Percentiles rank a stretch among this genome's conserved stretches.
Conservation (phyloP, 139 green algal genomes). For the Closterium sp. region DNA sequence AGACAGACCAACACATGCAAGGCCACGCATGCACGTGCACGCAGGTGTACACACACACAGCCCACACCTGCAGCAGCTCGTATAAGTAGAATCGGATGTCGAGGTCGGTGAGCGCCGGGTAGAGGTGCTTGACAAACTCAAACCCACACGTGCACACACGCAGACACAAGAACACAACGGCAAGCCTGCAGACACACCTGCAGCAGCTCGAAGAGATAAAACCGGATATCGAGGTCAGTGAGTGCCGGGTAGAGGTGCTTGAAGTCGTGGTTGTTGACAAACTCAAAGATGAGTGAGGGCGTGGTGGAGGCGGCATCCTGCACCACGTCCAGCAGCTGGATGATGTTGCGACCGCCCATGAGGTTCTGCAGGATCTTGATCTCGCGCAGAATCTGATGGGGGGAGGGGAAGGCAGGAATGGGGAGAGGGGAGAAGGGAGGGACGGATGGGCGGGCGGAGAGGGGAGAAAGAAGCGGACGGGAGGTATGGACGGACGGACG, state of each 20-base stretch:
- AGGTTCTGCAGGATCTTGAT: slow-evolving; percentile 98
- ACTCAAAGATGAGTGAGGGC: slow-evolving; percentile 93
- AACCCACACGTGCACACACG: not conserved
- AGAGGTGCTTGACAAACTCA: not conserved
- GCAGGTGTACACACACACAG: not conserved
- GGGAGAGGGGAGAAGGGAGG: too few species aligned
- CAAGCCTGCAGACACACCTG: slow-evolving; percentile 50
- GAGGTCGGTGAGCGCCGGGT: slow-evolving; percentile 84
- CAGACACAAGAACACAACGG: not conserved
- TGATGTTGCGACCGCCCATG: slow-evolving; percentile 89
- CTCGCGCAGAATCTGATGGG: slow-evolving; percentile 81
- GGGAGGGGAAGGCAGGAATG: not conserved
- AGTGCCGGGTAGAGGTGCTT: slow-evolving; percentile 95
- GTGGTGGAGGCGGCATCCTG: slow-evolving; percentile 86
- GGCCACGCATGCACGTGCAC: not conserved
- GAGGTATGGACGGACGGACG: too few species aligned
- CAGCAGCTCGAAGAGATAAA: slow-evolving; percentile 94
- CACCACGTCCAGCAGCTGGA: slow-evolving; percentile 93
- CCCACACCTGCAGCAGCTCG: slow-evolving; percentile 89
- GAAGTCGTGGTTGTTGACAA: slow-evolving; percentile 88
- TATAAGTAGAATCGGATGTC: slow-evolving; percentile 97
- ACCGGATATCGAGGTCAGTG: slow-evolving; percentile 91
- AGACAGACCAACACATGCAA: not conserved
- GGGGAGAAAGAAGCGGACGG: too few species aligned
- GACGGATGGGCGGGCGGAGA: not conserved